Evolutionary conservation across 345 rosid genomes (phyloP).

Genomic region (Eutrema yunnanense): DNA sequence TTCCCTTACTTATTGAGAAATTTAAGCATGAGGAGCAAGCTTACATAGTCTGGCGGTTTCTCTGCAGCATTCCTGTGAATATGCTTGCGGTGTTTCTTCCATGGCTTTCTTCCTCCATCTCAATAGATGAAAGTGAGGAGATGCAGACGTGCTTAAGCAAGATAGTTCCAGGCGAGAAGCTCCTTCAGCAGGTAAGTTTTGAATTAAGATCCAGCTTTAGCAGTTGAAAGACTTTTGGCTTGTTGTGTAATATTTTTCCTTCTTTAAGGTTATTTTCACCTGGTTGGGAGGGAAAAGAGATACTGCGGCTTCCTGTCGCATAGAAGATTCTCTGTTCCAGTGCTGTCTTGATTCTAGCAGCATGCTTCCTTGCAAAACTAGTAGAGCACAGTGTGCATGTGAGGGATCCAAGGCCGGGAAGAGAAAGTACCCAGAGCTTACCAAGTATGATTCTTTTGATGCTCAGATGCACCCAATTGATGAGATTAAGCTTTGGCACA

Average conservation of each 20-base stretch:
- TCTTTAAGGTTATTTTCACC: conserved; percentile 62
- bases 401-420: conserved; percentile 54
- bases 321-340: conserved; percentile 32
- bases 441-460: conserved; percentile 29
- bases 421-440: conserved; percentile 60
- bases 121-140: conserved; percentile 64
- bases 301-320: conserved; percentile 18
- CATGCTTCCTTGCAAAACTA: conserved; percentile 31
- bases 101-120: conserved; percentile 74
- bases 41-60: conserved; percentile 80
- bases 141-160: conserved; percentile 68
- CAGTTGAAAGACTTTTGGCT: conserved; percentile 6
- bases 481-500: conserved; percentile 91
- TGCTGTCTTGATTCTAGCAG: conserved; percentile 35
- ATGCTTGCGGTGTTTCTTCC: conserved; percentile 88
- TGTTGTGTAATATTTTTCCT: conserved; percentile 4
- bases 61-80: conserved; percentile 86
- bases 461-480: conserved; percentile 52
- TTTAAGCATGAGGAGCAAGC: conserved; percentile 86
- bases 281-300: conserved; percentile 59
- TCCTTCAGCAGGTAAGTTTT: conserved; percentile 62
- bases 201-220: background rate
- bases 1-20: conserved; percentile 79
- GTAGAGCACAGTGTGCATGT: conserved; percentile 42
- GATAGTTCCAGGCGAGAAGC: conserved; percentile 73